Base-by-base conservation (phyloP, 106 monocot species). In the Narthecium ossifragum region DNA sequence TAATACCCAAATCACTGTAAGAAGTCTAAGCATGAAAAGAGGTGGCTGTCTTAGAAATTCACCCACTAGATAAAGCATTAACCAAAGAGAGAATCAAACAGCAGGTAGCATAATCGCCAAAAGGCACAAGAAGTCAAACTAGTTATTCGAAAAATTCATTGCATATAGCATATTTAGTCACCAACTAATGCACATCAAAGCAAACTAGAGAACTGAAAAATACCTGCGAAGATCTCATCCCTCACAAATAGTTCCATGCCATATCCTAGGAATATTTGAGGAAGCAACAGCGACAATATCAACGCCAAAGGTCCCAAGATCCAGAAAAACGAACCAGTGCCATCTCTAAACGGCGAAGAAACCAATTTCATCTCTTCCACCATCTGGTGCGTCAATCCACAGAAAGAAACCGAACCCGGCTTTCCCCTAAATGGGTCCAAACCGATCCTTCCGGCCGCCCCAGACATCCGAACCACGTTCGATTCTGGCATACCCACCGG, bases 211-310 rank as follows among this genome's bases (percentile, higher is more conserved):
- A n/a, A 12, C 2, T 10, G n/a, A n/a, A 2, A 28, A 46, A 27
- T 59, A 83, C 85, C 85, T 80, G 70, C 58, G 34, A 86, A 67
- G 18, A 81, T 65, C 43, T 71, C 78, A 68, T 86, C 65, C 49
- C 46, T 51, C 8, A 86, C 3, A 51, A 72, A 20, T 7, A 26
- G 66, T 65, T 79, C 88, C 25, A 83, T 57, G 14, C 41, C 41
- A 60, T 54, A 55, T 1, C 75, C 60, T 25, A 88, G 28, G 34
- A 83, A 76, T 24, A 88, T 59, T 26, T 88, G 83, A 1, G 88
- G 88, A 21, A 88, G 57, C 47, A 88, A 15, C 15, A 83, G 65
- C 8, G 88, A 83, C 1, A 76, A 72, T 20, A 88, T 66, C 69
- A 88, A 64, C 0, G 79, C 79, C 7, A 77, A 23, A 17, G 88